Percentiles rank a stretch among this genome's conserved stretches.
Conservation (phyloP, 1,284 basidiomycete genomes). For the Cystobasidium sp. region DNA sequence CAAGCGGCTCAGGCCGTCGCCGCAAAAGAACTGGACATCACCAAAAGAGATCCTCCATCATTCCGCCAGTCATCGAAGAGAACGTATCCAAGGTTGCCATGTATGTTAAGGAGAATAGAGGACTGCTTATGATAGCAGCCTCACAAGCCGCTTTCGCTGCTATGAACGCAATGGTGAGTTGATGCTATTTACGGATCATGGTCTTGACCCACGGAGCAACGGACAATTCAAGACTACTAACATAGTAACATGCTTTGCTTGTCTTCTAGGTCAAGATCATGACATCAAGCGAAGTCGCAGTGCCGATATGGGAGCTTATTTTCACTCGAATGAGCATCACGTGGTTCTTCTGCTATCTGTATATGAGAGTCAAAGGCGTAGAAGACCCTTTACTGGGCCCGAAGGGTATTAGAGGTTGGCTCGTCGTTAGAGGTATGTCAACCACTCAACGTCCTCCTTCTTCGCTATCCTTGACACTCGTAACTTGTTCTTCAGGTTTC, state of each 20-base stretch:
- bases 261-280: conserved; percentile 35
- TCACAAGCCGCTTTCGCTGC: conserved; percentile 34
- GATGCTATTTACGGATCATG: background rate
- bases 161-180: conserved; percentile 41
- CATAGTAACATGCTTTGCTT: background rate
- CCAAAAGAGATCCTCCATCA: background rate
- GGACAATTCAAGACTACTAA: background rate
- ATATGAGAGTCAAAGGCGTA: conserved; percentile 19
- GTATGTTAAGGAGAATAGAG: conserved; percentile 29
- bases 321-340: conserved; percentile 51
- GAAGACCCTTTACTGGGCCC: conserved; percentile 49
- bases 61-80: conserved; percentile 19
- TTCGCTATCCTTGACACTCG: background rate
- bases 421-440: conserved; percentile 47
- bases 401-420: conserved; percentile 46
- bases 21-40: conserved; percentile 2
- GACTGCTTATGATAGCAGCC: conserved; percentile 39
- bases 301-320: conserved; percentile 52
- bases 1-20: background rate
- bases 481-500: conserved; percentile 22
- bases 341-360: conserved; percentile 34
- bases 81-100: conserved; percentile 10
- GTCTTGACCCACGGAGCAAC: background rate
- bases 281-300: conserved; percentile 40
- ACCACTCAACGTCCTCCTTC: background rate